Percentiles rank a stretch among this genome's conserved stretches.
Evolutionary conservation across 371 early-diverging fungal species (phyloP).

Genomic region (Parasitella parasitica): DNA sequence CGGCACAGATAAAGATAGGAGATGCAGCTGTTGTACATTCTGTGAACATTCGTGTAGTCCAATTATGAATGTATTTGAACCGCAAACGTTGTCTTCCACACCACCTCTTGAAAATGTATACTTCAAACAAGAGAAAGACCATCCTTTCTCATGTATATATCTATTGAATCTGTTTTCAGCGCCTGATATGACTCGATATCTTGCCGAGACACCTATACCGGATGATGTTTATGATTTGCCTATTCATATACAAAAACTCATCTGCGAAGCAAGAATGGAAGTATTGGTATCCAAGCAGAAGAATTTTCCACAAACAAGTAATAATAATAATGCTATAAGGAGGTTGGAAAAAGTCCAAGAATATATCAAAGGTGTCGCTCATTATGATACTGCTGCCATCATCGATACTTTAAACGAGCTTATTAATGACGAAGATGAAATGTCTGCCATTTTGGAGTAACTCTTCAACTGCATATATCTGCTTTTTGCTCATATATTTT

Average conservation of each 20-base stretch:
- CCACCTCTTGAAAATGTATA: slow-evolving; percentile 15
- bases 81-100: background rate
- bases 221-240: slow-evolving; percentile 41
- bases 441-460: slow-evolving; percentile 19
- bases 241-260: slow-evolving; percentile 30
- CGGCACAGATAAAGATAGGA: background rate
- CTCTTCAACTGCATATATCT: too few species aligned
- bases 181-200: slow-evolving; percentile 35
- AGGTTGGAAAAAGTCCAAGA: slow-evolving; percentile 21
- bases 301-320: background rate
- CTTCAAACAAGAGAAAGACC: slow-evolving; percentile 6
- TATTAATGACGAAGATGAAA: slow-evolving; percentile 17
- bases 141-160: slow-evolving; percentile 25
- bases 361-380: slow-evolving; percentile 10
- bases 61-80: background rate
- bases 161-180: slow-evolving; percentile 35
- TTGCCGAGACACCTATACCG: slow-evolving; percentile 26
- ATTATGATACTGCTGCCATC: slow-evolving; percentile 9
- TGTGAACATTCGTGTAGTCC: background rate
- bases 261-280: slow-evolving; percentile 43
- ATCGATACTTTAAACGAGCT: slow-evolving; percentile 11
- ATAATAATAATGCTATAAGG: slow-evolving; percentile 13
- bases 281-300: slow-evolving; percentile 10
- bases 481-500: background rate
- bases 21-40: slow-evolving; percentile 12